phyloP scores from a whole-genome alignment of 768 basidiomycete genomes.

The Auriculariales sp. region DNA sequence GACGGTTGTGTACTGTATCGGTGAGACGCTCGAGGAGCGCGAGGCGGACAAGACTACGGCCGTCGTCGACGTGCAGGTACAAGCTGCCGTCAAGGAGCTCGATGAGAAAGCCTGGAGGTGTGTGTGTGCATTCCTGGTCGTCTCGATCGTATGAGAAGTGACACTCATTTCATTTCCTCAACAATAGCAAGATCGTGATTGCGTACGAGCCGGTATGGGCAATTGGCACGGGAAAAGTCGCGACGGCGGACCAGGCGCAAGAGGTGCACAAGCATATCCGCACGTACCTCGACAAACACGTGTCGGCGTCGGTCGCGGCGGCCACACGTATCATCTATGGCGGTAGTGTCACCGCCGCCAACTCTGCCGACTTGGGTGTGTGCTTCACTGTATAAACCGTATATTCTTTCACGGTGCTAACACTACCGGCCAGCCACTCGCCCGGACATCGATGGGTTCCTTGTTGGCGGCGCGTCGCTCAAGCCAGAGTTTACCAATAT shows the following conservation, averaged over 20 bases:
- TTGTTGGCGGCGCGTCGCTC: conserved; percentile 93
- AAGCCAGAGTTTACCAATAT: conserved; percentile 95
- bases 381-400: conserved; percentile 7
- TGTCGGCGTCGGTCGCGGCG: conserved; percentile 58
- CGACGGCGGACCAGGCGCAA: conserved; percentile 81
- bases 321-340: conserved; percentile 86
- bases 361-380: conserved; percentile 77
- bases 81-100: conserved; percentile 51
- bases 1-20: conserved; percentile 88
- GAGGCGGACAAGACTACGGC: conserved; percentile 62
- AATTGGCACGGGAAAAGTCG: conserved; percentile 95
- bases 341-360: conserved; percentile 81
- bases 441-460: conserved; percentile 89
- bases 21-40: conserved; percentile 83
- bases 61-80: conserved; percentile 73
- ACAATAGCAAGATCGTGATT: conserved; percentile 67
- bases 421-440: conserved; percentile 37
- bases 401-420: background rate
- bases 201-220: conserved; percentile 99
- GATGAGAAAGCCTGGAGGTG: conserved; percentile 69
- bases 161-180: background rate
- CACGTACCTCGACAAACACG: conserved; percentile 44
- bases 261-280: conserved; percentile 80
- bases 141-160: background rate
- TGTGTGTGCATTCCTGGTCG: conserved; percentile 14